Conservation (phyloP, 2,329 filamentous ascomycete species). For the Penicillium sp. region DNA sequence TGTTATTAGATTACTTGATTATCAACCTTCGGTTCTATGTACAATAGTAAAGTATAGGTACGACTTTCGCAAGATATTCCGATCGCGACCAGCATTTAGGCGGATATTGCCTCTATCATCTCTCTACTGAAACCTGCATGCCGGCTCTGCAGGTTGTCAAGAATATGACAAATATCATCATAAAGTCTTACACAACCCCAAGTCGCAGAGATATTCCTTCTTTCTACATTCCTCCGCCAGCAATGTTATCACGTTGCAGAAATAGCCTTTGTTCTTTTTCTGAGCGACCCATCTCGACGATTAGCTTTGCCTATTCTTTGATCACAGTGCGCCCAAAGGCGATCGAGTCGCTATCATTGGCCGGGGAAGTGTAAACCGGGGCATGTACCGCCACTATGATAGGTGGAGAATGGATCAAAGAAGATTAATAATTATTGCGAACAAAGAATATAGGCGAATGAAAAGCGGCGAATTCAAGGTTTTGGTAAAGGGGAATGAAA, state of each 20-base stretch:
- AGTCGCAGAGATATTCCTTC: background rate
- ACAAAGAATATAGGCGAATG: background rate
- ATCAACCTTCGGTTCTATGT: background rate
- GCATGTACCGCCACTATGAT: background rate
- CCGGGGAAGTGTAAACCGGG: background rate
- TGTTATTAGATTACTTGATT: background rate
- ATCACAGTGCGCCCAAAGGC: background rate
- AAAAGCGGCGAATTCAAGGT: background rate
- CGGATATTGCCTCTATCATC: background rate
- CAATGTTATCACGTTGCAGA: background rate
- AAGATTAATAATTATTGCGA: background rate
- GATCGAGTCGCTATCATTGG: background rate
- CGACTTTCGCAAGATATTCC: constrained; percentile 2
- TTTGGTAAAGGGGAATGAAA: background rate
- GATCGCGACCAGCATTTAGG: background rate
- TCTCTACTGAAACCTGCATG: background rate
- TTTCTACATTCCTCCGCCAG: background rate
- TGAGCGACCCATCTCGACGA: background rate
- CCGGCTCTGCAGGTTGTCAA: background rate
- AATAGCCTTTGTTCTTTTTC: background rate
- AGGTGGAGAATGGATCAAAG: background rate
- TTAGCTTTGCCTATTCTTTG: constrained; percentile 4
- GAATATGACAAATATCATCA: background rate
- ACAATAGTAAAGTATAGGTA: background rate
- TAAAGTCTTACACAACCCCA: too few relatives aligned